These are phyloP conservation scores for Penicillium angulare DNA, from an alignment of 495 filamentous ascomycete genomes.

Conservation along the genomic window DNA sequence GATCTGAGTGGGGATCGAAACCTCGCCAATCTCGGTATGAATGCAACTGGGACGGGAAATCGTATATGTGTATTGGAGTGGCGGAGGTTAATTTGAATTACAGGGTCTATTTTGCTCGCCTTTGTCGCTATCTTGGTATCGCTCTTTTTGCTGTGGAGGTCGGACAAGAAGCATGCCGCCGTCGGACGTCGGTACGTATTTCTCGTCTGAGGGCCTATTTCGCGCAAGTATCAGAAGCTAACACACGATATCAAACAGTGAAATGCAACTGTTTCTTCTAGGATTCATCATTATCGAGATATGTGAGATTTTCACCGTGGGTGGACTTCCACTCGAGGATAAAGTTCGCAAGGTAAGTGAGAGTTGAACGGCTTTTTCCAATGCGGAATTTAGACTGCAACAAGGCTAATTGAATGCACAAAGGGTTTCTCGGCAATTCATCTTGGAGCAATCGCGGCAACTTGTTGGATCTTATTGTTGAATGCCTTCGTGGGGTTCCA, in stretches of 20 bases:
- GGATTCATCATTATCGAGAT: slow-evolving; percentile 88
- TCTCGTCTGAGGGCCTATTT: neutral
- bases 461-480: slow-evolving; percentile 86
- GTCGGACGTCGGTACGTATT: slow-evolving; percentile 80
- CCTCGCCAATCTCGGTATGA: slow-evolving; percentile 82
- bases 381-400: neutral
- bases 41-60: neutral
- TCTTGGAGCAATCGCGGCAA: slow-evolving; percentile 82
- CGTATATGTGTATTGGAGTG: neutral
- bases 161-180: slow-evolving; percentile 91
- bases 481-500: slow-evolving; percentile 94
- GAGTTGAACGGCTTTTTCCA: neutral
- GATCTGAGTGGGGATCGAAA: slow-evolving; percentile 57
- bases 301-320: slow-evolving; percentile 94
- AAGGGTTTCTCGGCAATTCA: slow-evolving; percentile 93
- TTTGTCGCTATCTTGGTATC: slow-evolving; percentile 71
- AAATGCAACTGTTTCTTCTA: slow-evolving; percentile 91
- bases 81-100: slow-evolving; percentile 6
- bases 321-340: slow-evolving; percentile 72
- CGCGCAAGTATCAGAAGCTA: neutral
- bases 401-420: neutral
- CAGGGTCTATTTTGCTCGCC: slow-evolving; percentile 88
- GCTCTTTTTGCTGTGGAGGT: slow-evolving; percentile 66
- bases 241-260: slow-evolving; percentile 49
- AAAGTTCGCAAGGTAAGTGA: slow-evolving; percentile 57